Conservation (phyloP, 805 yeast genomes). For the Nakazawaea ernobii region DNA sequence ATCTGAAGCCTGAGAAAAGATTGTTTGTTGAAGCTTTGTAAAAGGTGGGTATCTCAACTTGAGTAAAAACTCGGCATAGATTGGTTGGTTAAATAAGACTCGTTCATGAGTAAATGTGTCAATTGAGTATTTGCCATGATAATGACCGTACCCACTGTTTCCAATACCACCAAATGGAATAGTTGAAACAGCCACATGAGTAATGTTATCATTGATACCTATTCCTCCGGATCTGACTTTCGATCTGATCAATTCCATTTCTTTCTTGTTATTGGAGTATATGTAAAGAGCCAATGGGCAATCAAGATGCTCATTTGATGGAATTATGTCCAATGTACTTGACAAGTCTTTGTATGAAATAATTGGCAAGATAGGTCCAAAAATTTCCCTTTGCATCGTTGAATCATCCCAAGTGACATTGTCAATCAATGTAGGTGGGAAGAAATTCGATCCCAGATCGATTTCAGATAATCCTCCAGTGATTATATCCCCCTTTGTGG, state of each 20-base stretch:
- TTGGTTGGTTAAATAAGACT: conserved; percentile 57
- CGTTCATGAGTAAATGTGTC: conserved; percentile 75
- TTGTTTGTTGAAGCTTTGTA: conserved; percentile 17
- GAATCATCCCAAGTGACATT: conserved; percentile 62
- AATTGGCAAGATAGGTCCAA: conserved; percentile 84
- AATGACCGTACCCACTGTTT: conserved; percentile 72
- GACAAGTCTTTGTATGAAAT: conserved; percentile 43
- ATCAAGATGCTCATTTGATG: conserved; percentile 39
- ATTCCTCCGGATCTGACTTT: conserved; percentile 69
- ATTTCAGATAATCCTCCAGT: conserved; percentile 36
- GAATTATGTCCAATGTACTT: conserved; percentile 37
- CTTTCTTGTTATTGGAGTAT: conserved; percentile 44
- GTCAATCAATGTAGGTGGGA: conserved; percentile 71
- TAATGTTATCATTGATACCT: conserved; percentile 60
- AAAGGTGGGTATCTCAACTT: conserved; percentile 67
- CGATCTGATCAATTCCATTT: conserved; percentile 42
- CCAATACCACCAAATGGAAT: conserved; percentile 95
- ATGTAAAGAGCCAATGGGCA: conserved; percentile 80
- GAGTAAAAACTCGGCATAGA: conserved; percentile 54
- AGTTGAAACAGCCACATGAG: conserved; percentile 61
- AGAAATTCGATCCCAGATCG: conserved; percentile 35
- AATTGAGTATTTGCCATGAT: conserved; percentile 70
- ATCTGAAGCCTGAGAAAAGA: conserved; percentile 23
- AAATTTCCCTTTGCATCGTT: conserved; percentile 69
- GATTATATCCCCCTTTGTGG: conserved; percentile 48